phyloP scores from a whole-genome alignment of 257 asterid species.

The Solanum clarkiae region DNA sequence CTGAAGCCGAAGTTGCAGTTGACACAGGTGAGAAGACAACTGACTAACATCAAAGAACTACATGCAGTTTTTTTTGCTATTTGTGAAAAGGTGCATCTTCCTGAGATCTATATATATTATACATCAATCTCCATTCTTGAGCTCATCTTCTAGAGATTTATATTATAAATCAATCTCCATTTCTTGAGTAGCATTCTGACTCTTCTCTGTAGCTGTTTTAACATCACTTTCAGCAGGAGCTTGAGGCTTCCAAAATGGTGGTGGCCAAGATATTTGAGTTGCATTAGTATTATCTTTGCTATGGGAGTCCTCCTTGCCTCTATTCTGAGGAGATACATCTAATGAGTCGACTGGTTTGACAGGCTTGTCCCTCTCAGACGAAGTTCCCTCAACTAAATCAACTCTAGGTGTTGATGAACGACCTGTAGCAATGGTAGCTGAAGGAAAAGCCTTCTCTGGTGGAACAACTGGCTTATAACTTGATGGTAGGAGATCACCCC shows the following conservation, averaged over 20 bases:
- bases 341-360: conserved; percentile 30
- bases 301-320: conserved; percentile 34
- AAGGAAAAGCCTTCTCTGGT: conserved; percentile 94
- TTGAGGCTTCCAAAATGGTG: conserved; percentile 41
- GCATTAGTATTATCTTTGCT: conserved; percentile 27
- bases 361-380: conserved; percentile 34
- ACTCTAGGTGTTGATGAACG: conserved; percentile 41
- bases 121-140: conserved; percentile 58
- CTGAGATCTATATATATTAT: conserved; percentile 4
- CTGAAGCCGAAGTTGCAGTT: conserved; percentile 29
- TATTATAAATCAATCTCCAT: conserved; percentile 53
- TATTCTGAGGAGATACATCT: conserved; percentile 14
- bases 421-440: conserved; percentile 64
- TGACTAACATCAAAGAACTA: conserved; percentile 12
- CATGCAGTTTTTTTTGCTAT: conserved; percentile 12
- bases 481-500: conserved; percentile 94
- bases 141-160: background rate
- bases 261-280: conserved; percentile 23
- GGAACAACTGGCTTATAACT: conserved; percentile 85
- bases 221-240: conserved; percentile 15
- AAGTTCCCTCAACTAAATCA: conserved; percentile 44
- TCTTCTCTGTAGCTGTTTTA: conserved; percentile 16
- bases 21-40: conserved; percentile 32
- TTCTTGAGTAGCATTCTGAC: conserved; percentile 22
- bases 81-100: conserved; percentile 29